phyloP scores from a whole-genome alignment of 306 rosid genomes.

The Vicia faba region DNA sequence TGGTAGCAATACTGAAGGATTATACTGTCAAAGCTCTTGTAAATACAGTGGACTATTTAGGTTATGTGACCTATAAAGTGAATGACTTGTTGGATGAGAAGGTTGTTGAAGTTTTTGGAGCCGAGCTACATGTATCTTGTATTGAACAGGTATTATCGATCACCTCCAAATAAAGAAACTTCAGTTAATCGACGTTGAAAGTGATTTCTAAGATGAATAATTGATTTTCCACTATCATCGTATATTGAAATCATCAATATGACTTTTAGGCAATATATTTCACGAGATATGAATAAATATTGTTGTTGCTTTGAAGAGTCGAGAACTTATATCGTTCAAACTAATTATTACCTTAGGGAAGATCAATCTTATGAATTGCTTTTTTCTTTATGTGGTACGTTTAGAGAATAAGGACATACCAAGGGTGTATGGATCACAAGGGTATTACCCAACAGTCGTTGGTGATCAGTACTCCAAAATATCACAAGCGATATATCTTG shows the following conservation, averaged over 20 bases:
- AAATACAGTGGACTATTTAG: constrained; percentile 97
- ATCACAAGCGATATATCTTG: constrained; percentile 80
- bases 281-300: too few relatives aligned
- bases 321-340: too few relatives aligned
- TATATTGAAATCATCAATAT: too few relatives aligned
- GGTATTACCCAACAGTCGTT: constrained; percentile 82
- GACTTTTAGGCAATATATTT: too few relatives aligned
- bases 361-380: constrained; percentile 20
- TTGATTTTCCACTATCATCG: too few relatives aligned
- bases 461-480: constrained; percentile 82
- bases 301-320: too few relatives aligned
- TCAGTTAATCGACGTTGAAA: constrained; percentile 3
- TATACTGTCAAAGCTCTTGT: constrained; percentile 96
- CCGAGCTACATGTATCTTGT: constrained; percentile 84
- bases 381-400: constrained; percentile 31
- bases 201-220: constrained; percentile 4
- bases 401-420: constrained; percentile 89
- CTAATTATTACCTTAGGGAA: constrained; percentile 25
- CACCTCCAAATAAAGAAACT: constrained; percentile 21
- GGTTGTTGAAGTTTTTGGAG: constrained; percentile 86
- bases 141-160: constrained; percentile 77
- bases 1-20: constrained; percentile 91
- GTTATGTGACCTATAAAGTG: constrained; percentile 92
- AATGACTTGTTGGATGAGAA: constrained; percentile 92
- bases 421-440: constrained; percentile 72